Conservation (phyloP, 768 basidiomycete genomes). For the Mrakia hoshinonis region DNA sequence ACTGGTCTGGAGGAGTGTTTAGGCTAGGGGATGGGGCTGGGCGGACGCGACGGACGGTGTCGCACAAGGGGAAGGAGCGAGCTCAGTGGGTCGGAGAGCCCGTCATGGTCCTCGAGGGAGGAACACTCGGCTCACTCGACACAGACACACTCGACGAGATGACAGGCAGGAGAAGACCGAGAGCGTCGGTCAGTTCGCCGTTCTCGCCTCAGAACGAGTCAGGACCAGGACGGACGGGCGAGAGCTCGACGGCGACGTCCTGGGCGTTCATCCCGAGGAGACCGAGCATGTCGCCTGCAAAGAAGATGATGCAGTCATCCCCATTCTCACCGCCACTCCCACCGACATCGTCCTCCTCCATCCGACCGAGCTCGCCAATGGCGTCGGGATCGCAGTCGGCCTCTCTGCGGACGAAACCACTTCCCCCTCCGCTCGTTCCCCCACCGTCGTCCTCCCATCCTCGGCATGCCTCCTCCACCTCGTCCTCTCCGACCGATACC, state of each 20-base stretch:
- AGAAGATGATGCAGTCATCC: background rate
- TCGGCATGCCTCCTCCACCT: background rate
- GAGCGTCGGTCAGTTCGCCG: background rate
- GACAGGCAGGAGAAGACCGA: background rate
- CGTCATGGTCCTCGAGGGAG: background rate
- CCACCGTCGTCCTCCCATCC: background rate
- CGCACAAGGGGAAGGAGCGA: constrained; percentile 7
- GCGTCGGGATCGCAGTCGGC: background rate
- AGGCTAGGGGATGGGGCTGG: background rate
- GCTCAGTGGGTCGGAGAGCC: constrained; percentile 7
- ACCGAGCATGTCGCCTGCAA: background rate
- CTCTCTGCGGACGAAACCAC: background rate
- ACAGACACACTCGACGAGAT: background rate
- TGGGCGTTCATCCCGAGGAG: background rate
- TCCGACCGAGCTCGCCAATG: background rate
- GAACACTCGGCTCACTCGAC: background rate
- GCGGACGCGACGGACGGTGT: background rate
- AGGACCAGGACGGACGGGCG: background rate
- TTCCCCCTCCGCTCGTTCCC: background rate
- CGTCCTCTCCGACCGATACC: background rate
- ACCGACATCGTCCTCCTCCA: background rate
- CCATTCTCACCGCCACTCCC: background rate
- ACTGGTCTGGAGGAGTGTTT: constrained; percentile 3
- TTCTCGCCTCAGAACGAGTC: constrained; percentile 2
- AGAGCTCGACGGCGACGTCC: background rate